These are phyloP conservation scores for Marasmius fiardii DNA, from an alignment of 1,284 basidiomycete genomes.

Conservation along the genomic window DNA sequence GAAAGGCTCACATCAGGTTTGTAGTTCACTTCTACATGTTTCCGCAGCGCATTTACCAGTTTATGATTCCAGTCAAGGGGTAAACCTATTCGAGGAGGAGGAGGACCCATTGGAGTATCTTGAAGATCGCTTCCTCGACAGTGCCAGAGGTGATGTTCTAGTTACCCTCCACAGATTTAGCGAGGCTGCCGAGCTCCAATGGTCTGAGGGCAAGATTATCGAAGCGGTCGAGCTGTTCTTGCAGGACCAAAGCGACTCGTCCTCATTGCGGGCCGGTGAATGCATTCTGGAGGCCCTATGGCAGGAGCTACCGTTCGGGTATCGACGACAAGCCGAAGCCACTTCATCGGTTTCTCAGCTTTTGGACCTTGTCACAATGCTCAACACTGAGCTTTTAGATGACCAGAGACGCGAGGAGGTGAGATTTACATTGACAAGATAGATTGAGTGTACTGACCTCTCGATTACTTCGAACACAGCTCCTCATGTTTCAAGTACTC, in stretches of 20 bases:
- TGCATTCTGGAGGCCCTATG: conserved; percentile 28
- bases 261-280: conserved; percentile 27
- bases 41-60: conserved; percentile 1
- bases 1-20: conserved; percentile 39
- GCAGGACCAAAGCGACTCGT: conserved; percentile 26
- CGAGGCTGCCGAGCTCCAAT: conserved; percentile 57
- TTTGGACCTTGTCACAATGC: conserved; percentile 21
- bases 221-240: conserved; percentile 49
- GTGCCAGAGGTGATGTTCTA: conserved; percentile 49
- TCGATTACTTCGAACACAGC: no score
- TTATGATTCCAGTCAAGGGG: conserved; percentile 38
- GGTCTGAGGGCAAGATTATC: conserved; percentile 43
- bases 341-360: conserved; percentile 16
- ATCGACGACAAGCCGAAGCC: conserved; percentile 9
- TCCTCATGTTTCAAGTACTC: conserved; percentile 43
- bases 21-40: conserved; percentile 19
- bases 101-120: conserved; percentile 59
- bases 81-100: conserved; percentile 42
- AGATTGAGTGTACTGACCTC: no score
- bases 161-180: conserved; percentile 36
- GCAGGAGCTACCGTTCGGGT: conserved; percentile 28
- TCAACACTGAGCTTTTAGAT: conserved; percentile 19
- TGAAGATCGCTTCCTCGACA: conserved; percentile 51
- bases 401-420: conserved; percentile 25
- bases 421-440: conserved; percentile 6